Evolutionary conservation across 768 basidiomycete species (phyloP).

Genomic region (Coprinopsis cinerea): DNA sequence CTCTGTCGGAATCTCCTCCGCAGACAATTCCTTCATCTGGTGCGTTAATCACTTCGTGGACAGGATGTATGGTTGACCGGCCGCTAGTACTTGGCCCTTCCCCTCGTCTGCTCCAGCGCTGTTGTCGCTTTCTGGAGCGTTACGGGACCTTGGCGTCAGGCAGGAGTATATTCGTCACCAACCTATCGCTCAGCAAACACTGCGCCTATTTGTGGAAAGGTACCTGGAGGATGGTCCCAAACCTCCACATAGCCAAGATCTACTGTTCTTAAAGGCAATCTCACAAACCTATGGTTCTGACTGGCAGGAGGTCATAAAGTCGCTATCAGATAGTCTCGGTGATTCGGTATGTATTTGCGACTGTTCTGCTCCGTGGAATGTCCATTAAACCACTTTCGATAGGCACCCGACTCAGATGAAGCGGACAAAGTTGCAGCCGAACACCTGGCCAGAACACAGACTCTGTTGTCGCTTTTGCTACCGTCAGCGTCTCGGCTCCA

Average conservation of each 20-base stretch:
- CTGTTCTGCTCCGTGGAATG: neutral
- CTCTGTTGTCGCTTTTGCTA: slow-evolving; percentile 55
- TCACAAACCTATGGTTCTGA: slow-evolving; percentile 27
- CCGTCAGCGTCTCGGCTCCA: slow-evolving; percentile 10
- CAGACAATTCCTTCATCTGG: slow-evolving; percentile 12
- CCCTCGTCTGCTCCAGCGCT: slow-evolving; percentile 47
- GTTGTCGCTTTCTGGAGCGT: slow-evolving; percentile 43
- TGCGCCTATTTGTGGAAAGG: slow-evolving; percentile 33
- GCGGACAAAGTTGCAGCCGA: slow-evolving; percentile 26
- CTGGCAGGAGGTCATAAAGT: slow-evolving; percentile 19
- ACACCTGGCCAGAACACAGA: slow-evolving; percentile 52
- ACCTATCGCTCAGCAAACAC: slow-evolving; percentile 30
- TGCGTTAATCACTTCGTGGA: slow-evolving; percentile 13
- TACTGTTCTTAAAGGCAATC: slow-evolving; percentile 43
- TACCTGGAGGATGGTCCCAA: slow-evolving; percentile 24
- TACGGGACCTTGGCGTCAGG: slow-evolving; percentile 51
- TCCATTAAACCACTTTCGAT: neutral
- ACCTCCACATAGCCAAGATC: slow-evolving; percentile 31
- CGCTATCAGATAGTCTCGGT: slow-evolving; percentile 12
- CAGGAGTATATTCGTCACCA: slow-evolving; percentile 29
- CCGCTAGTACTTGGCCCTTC: slow-evolving; percentile 38
- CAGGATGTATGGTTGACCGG: slow-evolving; percentile 2
- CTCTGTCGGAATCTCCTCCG: neutral
- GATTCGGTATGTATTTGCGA: slow-evolving; percentile 19
- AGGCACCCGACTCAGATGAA: neutral